Base-by-base conservation (phyloP, 2,329 filamentous ascomycete species). In the Trematosphaeria pertusa region DNA sequence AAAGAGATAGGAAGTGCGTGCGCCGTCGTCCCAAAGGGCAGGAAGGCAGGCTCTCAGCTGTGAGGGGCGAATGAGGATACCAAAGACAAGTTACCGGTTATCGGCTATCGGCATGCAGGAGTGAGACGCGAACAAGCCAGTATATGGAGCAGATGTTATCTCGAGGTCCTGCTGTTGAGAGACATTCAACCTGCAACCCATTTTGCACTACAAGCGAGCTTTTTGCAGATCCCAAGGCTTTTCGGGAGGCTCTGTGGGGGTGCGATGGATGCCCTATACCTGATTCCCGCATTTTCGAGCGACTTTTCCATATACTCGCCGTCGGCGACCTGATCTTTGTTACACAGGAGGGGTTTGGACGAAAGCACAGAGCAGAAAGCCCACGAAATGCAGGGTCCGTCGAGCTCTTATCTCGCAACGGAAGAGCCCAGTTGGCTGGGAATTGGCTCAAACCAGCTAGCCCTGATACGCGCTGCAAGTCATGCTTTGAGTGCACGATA, bases 401-500 rank as follows among this genome's bases (percentile, higher is more conserved):
- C 30, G 22, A 35, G 36, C 45, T 45, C 52, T 65, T 64, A 64
- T 65, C 63, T 58, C 46, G 34, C 36, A 35, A 24, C 26, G 28
- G 48, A 40, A 55, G 50, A 56, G 46, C 46, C 43, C 50, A 51
- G 46, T 44, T 44, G 34, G 45, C 37, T 45, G 22, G 39, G 47
- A 51, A 46, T 44, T 44, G 34, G 45, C 37, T 45, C 28, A 41
- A 49, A 48, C 37, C 41, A 48, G 49, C 45, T 51, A 50, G 45
- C 45, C 31, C 31, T 48, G 57, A 47, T 57, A 52, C 52, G 40
- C 43, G 48, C 53, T 57, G 61, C 62, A 62, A 54, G 56, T 58
- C 58, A 63, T 56, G 39, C 36, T 54, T 53, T 54, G 51, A 56
- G 43, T 48, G 53, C 51, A 43, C 48, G 63, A 67, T 67, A 67